A percentile compares a stretch with the other conserved stretches of the same genome.
phyloP scores from a whole-genome alignment of 2,329 filamentous ascomycete genomes.

The Proliferodiscus dingleyae region DNA sequence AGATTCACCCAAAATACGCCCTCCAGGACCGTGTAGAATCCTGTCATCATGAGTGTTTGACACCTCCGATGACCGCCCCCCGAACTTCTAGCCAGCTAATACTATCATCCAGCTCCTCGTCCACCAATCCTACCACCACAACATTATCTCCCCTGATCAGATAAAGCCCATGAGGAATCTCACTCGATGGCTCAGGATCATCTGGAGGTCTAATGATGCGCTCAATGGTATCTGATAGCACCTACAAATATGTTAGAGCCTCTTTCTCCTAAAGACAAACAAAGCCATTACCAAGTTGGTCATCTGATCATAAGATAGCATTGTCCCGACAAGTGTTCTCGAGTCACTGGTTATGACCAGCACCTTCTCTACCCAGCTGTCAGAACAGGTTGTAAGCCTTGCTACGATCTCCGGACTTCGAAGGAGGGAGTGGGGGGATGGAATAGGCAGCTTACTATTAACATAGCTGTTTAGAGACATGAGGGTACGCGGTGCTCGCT shows the following conservation, averaged over 20 bases:
- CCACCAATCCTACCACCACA: slow-evolving; percentile 80
- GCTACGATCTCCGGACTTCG: slow-evolving; percentile 4
- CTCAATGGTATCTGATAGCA: slow-evolving; percentile 78
- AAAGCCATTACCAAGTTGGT: slow-evolving; percentile 89
- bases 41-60: slow-evolving; percentile 60
- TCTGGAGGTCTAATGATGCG: slow-evolving; percentile 84
- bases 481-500: slow-evolving; percentile 15
- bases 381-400: slow-evolving; percentile 33
- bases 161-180: slow-evolving; percentile 82
- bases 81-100: slow-evolving; percentile 93
- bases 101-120: slow-evolving; percentile 80
- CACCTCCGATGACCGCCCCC: slow-evolving; percentile 75
- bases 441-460: slow-evolving; percentile 42
- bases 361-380: slow-evolving; percentile 68
- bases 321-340: slow-evolving; percentile 74
- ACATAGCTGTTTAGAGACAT: slow-evolving; percentile 52
- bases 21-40: no score
- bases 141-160: slow-evolving; percentile 94
- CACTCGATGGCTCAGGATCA: slow-evolving; percentile 73
- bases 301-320: slow-evolving; percentile 82
- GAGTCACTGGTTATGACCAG: slow-evolving; percentile 89
- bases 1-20: neutral
- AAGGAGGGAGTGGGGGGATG: slow-evolving; percentile 1
- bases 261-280: no score
- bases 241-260: slow-evolving; percentile 39